Evolutionary conservation across 1,284 basidiomycete species (phyloP), one percentile per base, ranked within the genome.

Genomic region (Vanrija pseudolonga): DNA sequence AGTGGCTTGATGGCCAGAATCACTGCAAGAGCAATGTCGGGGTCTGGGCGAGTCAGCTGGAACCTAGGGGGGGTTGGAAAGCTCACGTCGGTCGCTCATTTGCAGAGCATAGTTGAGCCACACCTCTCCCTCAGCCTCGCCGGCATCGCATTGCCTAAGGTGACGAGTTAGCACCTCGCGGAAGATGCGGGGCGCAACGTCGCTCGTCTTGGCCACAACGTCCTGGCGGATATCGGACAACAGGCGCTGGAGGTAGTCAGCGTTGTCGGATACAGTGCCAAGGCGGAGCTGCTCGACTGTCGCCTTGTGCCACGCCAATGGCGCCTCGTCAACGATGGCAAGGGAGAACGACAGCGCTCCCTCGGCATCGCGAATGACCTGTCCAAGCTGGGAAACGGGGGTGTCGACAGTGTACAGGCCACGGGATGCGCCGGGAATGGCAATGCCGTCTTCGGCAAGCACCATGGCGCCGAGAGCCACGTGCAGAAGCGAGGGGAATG

Each of bases 81-180:
- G 32, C 64, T 65, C 32, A 90, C 89, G 81, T 52, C 75, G 78
- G 53, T 80, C 83, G 63, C 88, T 83, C 5, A 86, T 57, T 55
- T 76, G 82, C 67, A 85, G 81, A 6, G 83, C 86, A 36, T 88
- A 79, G 3, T 76, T 67, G 45, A 94, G 75, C 90, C 93, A 94
- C 37, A 80, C 70, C 55, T 91, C 90, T 0, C 84, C 85, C 59
- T 93, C 89, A 0, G 74, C 76, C 39, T 78, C 80, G 3, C 81
- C 81, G 0, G 85, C 79, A 54, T 84, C 84, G 40, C 81, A 78
- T 47, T 76, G 72, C 39, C 74, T 67, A 51, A 92, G 74, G 23
- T 85, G 70, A 66, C 84, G 79, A 24, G 81, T 81, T 45, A 93
- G 66, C 8, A 89, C 77, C 39, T 79, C 74, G 49, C 81, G 78